These are phyloP conservation scores for Stachybotrys chlorohalonatus DNA, from an alignment of 2,329 filamentous ascomycete genomes.

Conservation along the genomic window DNA sequence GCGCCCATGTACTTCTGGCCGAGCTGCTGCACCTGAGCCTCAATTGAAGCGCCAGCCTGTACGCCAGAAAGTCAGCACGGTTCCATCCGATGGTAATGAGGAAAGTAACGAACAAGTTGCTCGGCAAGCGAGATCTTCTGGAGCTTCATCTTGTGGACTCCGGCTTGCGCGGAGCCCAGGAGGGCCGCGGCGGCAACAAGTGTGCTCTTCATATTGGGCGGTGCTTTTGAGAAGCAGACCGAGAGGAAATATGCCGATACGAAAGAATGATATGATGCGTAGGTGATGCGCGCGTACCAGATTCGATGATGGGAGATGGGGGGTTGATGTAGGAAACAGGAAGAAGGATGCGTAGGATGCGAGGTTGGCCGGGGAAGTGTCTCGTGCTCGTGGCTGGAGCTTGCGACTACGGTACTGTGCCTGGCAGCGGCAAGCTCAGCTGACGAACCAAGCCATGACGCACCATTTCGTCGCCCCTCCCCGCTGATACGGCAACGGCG, in stretches of 20 bases:
- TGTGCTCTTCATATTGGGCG: conserved; percentile 72
- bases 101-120: conserved; percentile 64
- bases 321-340: conserved; percentile 4
- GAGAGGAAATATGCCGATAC: background rate
- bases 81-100: background rate
- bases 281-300: background rate
- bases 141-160: conserved; percentile 92
- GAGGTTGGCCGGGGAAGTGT: background rate
- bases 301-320: background rate
- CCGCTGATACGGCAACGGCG: background rate
- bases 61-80: background rate
- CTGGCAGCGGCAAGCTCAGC: background rate
- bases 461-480: background rate
- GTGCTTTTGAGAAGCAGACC: conserved; percentile 5
- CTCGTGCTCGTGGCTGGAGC: background rate
- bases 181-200: conserved; percentile 71
- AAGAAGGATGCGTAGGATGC: conserved; percentile 7
- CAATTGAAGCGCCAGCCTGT: conserved; percentile 71
- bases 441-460: conserved; percentile 1
- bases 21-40: conserved; percentile 71
- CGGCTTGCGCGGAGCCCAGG: conserved; percentile 74
- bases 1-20: conserved; percentile 92
- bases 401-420: background rate
- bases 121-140: conserved; percentile 91
- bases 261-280: background rate